Evolutionary conservation across 108 stramenopile genomes (phyloP), one percentile per base, ranked within the genome.

Genomic region (Pseudonitzschia multiseries): DNA sequence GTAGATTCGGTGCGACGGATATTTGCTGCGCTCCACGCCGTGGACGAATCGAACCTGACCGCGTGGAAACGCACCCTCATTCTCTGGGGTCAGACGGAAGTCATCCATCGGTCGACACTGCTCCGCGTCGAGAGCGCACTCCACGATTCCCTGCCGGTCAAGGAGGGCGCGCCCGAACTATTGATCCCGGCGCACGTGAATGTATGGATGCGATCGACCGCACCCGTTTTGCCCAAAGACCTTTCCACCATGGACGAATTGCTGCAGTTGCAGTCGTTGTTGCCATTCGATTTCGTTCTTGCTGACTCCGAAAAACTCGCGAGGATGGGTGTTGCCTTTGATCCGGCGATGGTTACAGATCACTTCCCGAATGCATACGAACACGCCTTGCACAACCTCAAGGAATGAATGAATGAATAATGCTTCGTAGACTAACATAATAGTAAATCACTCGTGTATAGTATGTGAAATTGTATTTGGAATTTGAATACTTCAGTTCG

Each of bases 1-100:
- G 46, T 77, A 8, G 69, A 71, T 67, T 75, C 80, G 63, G 75
- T 81, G 15, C 72, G 73, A 0, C 48, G 41, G 6, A 32, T 79
- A 17, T 56, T 78, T 53, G 54, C 50, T 15, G 28, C 36, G 10
- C 52, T 72, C 17, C 44, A 41, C 6, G 64, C 71, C 31, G 64
- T 80, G 6, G 76, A 73, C 36, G 40, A 72, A 52, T 52, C 52
- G 52, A 52, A 52, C 4, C 4, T 52, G 52, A 52, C n/a, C 52
- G n/a, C 14, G n/a, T 52, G 52, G 52, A 68, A 71, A 40, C 65
- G 68, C 40, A 27, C 29, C 15, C 31, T 60, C 14, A 12, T 29
- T 9, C 31, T 60, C 14, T 60, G 59, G 59, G 59, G 59, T 8
- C 24, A 13, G 59, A 60, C 59, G 28, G 59, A 60, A 15, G 59